Percentiles rank a stretch among this genome's conserved stretches.
Conservation (phyloP, 129 eudicot genomes). For the Chrysanthemum makinoi region DNA sequence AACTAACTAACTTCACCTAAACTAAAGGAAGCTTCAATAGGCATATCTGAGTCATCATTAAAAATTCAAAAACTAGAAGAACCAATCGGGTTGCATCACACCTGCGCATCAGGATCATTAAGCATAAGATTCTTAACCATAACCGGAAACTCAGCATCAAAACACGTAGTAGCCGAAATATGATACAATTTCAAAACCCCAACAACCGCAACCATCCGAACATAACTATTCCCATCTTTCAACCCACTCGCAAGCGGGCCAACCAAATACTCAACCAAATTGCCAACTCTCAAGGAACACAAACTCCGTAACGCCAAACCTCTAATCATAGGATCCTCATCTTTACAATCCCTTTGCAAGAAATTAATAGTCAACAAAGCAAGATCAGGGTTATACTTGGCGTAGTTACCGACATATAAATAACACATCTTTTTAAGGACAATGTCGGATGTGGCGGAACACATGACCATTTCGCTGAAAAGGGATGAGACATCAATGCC, state of each 20-base stretch:
- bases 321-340: conserved; percentile 96
- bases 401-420: conserved; percentile 88
- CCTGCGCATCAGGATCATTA: conserved; percentile 89
- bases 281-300: conserved; percentile 80
- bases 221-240: conserved; percentile 85
- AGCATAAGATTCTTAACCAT: conserved; percentile 90
- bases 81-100: neutral
- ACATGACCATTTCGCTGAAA: conserved; percentile 99
- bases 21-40: too few species aligned
- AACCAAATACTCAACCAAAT: conserved; percentile 93
- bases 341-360: conserved; percentile 94
- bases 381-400: conserved; percentile 86
- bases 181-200: conserved; percentile 94
- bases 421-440: conserved; percentile 97
- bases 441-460: conserved; percentile 94
- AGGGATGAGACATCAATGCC: conserved; percentile 93
- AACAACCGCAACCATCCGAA: conserved; percentile 83
- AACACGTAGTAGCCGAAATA: conserved; percentile 75
- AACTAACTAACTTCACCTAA: too few species aligned
- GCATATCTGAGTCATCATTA: too few species aligned
- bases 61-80: too few species aligned
- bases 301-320: conserved; percentile 96
- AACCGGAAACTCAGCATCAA: conserved; percentile 81
- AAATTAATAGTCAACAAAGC: conserved; percentile 87
- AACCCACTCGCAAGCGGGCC: conserved; percentile 80